phyloP scores from a whole-genome alignment of 495 filamentous ascomycete genomes.

The Penicillium atrosanguineum region DNA sequence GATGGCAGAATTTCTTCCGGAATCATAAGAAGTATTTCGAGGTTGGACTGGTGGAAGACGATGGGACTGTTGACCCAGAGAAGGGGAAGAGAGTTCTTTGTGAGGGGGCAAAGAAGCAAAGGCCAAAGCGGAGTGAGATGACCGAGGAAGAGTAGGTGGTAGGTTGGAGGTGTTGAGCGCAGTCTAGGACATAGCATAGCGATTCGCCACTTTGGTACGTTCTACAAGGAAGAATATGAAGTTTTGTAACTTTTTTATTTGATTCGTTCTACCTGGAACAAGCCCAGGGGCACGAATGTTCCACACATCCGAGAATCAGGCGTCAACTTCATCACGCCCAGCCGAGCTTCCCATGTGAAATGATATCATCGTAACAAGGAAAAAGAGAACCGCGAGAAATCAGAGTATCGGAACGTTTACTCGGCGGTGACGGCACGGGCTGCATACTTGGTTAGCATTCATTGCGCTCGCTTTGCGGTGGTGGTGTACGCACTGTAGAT shows the following conservation, averaged over 20 bases:
- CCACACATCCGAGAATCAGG: constrained; percentile 34
- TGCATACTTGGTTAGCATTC: constrained; percentile 25
- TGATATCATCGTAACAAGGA: constrained; percentile 47
- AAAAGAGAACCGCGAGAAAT: constrained; percentile 43
- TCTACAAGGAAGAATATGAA: constrained; percentile 13
- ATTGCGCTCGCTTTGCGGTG: not conserved
- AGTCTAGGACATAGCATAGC: constrained; percentile 1
- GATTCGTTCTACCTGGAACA: constrained; percentile 33
- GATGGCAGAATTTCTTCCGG: constrained; percentile 67
- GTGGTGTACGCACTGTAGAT: constrained; percentile 75
- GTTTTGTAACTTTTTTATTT: constrained; percentile 38
- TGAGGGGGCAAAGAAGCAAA: constrained; percentile 40
- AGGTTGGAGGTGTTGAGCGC: not conserved
- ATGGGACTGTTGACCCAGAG: constrained; percentile 23
- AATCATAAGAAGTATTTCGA: constrained; percentile 71
- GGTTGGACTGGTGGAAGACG: constrained; percentile 61
- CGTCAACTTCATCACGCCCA: constrained; percentile 42
- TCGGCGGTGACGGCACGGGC: constrained; percentile 51
- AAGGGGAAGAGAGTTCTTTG: constrained; percentile 47
- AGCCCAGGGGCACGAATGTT: constrained; percentile 29
- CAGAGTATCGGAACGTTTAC: constrained; percentile 41
- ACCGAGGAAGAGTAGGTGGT: not conserved
- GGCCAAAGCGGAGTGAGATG: constrained; percentile 38
- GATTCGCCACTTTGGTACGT: not conserved
- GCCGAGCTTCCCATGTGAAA: constrained; percentile 40